Evolutionary conservation across 2,329 filamentous ascomycete genomes (phyloP), one percentile per base, ranked within the genome.

Genomic region (Phaeosphaeria sp.): DNA sequence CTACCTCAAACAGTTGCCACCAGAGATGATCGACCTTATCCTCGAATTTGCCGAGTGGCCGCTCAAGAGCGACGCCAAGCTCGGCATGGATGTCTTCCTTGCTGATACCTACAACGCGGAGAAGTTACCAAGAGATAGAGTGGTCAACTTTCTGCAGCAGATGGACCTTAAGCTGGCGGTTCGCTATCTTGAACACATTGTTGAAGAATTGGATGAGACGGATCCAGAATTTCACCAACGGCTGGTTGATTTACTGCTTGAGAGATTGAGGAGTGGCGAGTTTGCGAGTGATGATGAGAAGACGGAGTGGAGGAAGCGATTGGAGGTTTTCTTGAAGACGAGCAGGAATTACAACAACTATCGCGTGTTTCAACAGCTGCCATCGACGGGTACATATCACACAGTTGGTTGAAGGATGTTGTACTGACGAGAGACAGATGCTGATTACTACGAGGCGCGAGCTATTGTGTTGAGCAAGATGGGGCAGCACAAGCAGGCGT

Each of bases 41-140:
- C 83, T 99, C 3, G 92, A 97, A 75, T 96, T 96, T 72, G 91
- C 92, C 0, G 89, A 90, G 65, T 99, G 95, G 95, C 91, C 93
- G 0, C 77, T 99, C 17, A 84, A 86, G 53, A 85, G 84, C 15
- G 87, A 92, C 60, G 87, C 92, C 0, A 84, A 87, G 1, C 80
- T 92, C 40, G 93, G 91, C 4, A 96, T 99, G 90, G 92, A 97
- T 63, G 86, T 99, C 0, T 99, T 99, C 77, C 80, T 95, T 0
- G 92, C 91, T 1, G 95, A 99, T 74, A 95, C 92, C 1, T 92
- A 97, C 73, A 98, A 98, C 70, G 93, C 95, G 1, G 95, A 98
- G 80, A 92, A 89, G 0, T 78, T 99, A 11, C 93, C 94, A 2
- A 85, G 94, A 43, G 86, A 91, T 27, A 85, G 81, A 51, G 91